Percentiles rank a stretch among this genome's conserved stretches.
phyloP scores from a whole-genome alignment of 306 rosid species.

The Glycine soja region DNA sequence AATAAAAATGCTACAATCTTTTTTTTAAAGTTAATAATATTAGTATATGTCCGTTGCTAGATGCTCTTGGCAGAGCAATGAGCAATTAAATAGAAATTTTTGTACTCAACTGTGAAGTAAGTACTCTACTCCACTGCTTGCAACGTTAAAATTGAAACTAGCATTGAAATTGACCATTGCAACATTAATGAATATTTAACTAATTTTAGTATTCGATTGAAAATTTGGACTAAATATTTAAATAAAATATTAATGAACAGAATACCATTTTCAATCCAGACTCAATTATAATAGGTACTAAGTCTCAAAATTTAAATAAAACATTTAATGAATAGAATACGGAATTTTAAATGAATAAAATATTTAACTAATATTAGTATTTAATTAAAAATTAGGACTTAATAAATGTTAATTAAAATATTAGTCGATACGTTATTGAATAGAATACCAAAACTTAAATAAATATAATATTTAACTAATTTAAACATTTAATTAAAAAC shows the following conservation, averaged over 20 bases:
- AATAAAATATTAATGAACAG: background rate
- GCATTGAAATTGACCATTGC: too few species aligned
- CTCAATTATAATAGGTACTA: background rate
- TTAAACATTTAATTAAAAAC: too few species aligned
- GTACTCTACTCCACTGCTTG: too few species aligned
- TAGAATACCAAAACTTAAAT: too few species aligned
- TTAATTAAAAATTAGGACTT: too few species aligned
- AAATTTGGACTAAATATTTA: too few species aligned
- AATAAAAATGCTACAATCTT: conserved; percentile 35
- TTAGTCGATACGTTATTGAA: too few species aligned
- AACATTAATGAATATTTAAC: background rate
- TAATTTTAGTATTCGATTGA: too few species aligned
- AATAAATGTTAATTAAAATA: too few species aligned
- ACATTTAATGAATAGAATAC: background rate
- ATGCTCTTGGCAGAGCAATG: background rate
- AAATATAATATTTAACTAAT: too few species aligned
- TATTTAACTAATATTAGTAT: background rate
- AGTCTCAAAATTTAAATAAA: background rate
- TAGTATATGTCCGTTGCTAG: background rate
- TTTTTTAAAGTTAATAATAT: conserved; percentile 7
- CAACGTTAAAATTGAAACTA: too few species aligned
- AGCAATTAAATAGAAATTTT: background rate
- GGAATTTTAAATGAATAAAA: background rate
- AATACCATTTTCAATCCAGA: background rate
- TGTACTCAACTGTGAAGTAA: too few species aligned